Evolutionary conservation across 257 asterid species (phyloP).

Genomic region (Primulina huaijiensis): DNA sequence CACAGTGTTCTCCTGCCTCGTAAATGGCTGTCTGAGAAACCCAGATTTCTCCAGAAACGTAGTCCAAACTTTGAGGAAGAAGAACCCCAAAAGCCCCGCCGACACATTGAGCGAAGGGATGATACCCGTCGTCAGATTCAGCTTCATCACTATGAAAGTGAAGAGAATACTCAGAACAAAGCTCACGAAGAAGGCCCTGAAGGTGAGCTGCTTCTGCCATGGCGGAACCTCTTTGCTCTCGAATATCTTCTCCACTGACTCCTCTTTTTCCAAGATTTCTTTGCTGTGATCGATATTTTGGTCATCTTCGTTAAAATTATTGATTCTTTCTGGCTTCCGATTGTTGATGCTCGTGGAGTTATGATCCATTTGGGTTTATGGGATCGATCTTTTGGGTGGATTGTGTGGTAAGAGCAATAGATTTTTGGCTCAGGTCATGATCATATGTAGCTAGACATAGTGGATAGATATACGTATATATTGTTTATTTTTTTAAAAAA

Average conservation of each 20-base stretch:
- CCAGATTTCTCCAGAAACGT: slow-evolving; percentile 67
- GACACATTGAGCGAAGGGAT: slow-evolving; percentile 91
- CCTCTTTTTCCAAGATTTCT: background rate
- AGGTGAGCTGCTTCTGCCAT: slow-evolving; percentile 79
- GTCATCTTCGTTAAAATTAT: background rate
- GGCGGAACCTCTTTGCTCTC: slow-evolving; percentile 76
- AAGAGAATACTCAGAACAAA: slow-evolving; percentile 60
- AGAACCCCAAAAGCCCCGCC: slow-evolving; percentile 90
- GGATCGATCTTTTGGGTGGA: no score
- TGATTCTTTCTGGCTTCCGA: background rate
- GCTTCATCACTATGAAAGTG: slow-evolving; percentile 91
- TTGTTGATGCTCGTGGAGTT: background rate
- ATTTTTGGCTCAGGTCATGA: background rate
- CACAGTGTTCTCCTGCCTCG: slow-evolving; percentile 89
- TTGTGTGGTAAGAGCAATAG: no score
- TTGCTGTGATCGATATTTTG: background rate
- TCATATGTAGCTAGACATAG: background rate
- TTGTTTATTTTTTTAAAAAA: no score
- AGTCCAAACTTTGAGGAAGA: slow-evolving; percentile 84
- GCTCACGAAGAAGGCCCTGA: slow-evolving; percentile 72
- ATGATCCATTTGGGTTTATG: background rate
- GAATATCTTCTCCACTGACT: slow-evolving; percentile 62
- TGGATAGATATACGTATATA: no score
- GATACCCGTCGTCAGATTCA: slow-evolving; percentile 84
- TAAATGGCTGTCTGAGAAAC: slow-evolving; percentile 68